phyloP scores from a whole-genome alignment of 352 stramenopile genomes.

The Phytopythium boreale region DNA sequence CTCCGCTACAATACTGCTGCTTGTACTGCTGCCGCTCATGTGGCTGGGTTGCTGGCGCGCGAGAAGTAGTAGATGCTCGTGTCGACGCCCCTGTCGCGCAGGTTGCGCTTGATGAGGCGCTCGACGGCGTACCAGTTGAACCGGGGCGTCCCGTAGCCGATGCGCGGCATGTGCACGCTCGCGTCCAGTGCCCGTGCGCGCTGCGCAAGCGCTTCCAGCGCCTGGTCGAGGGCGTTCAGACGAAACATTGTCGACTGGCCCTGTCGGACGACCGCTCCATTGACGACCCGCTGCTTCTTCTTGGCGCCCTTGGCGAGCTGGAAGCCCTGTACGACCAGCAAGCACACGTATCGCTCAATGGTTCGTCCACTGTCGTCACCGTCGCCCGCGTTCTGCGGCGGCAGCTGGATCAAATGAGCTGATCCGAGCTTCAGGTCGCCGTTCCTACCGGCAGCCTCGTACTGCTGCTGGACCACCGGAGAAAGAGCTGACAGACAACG shows the following conservation, averaged over 20 bases:
- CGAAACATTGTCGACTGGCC: conserved; percentile 69
- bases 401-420: conserved; percentile 57
- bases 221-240: conserved; percentile 53
- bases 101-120: conserved; percentile 59
- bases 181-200: conserved; percentile 31
- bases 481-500: conserved; percentile 52
- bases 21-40: neutral
- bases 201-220: conserved; percentile 38
- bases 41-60: neutral
- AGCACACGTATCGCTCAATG: conserved; percentile 48
- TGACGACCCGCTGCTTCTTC: conserved; percentile 47
- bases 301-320: conserved; percentile 21
- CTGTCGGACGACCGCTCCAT: conserved; percentile 31
- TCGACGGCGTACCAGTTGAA: conserved; percentile 87
- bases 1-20: neutral
- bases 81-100: conserved; percentile 48
- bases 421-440: conserved; percentile 70
- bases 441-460: conserved; percentile 52
- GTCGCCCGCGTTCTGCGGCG: conserved; percentile 9
- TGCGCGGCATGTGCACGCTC: conserved; percentile 72
- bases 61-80: conserved; percentile 77
- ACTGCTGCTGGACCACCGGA: conserved; percentile 50
- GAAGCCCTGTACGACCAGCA: conserved; percentile 73
- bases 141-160: conserved; percentile 67
- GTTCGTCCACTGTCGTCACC: conserved; percentile 1